A percentile compares a stretch with the other conserved stretches of the same genome.
These are phyloP conservation scores for Atkinsonella texensis DNA, from an alignment of 2,329 filamentous ascomycete genomes.

Conservation along the genomic window DNA sequence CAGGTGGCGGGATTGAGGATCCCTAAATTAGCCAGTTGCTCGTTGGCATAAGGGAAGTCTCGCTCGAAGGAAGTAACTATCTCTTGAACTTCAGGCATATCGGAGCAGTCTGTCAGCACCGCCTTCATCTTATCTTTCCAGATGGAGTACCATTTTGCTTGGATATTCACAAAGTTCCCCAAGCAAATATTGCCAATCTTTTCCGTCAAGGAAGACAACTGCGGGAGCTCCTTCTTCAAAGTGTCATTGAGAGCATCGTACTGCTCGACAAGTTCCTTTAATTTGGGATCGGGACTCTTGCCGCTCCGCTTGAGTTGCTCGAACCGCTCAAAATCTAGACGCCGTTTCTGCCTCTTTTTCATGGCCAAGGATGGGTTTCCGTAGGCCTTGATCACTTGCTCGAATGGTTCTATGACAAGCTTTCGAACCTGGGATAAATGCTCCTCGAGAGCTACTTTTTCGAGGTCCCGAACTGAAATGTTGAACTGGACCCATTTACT, in stretches of 20 bases:
- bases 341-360: conserved; percentile 88
- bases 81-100: conserved; percentile 56
- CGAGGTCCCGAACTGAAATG: conserved; percentile 73
- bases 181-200: conserved; percentile 75
- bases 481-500: conserved; percentile 92
- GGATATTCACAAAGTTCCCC: conserved; percentile 72
- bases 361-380: conserved; percentile 78
- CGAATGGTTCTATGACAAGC: conserved; percentile 75
- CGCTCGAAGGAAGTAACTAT: conserved; percentile 67
- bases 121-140: conserved; percentile 74
- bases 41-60: conserved; percentile 68
- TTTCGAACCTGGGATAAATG: conserved; percentile 65
- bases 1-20: conserved; percentile 65
- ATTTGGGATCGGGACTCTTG: conserved; percentile 79
- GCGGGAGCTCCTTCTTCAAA: conserved; percentile 81
- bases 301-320: conserved; percentile 66
- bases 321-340: conserved; percentile 76
- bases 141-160: conserved; percentile 69
- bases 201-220: conserved; percentile 69
- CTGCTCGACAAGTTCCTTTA: conserved; percentile 72
- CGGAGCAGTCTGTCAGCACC: conserved; percentile 51
- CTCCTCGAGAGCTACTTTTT: conserved; percentile 69
- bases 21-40: conserved; percentile 56
- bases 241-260: conserved; percentile 88
- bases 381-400: conserved; percentile 66